Evolutionary conservation across 495 filamentous ascomycete species (phyloP).

Genomic region (Beverwykella pulmonaria): DNA sequence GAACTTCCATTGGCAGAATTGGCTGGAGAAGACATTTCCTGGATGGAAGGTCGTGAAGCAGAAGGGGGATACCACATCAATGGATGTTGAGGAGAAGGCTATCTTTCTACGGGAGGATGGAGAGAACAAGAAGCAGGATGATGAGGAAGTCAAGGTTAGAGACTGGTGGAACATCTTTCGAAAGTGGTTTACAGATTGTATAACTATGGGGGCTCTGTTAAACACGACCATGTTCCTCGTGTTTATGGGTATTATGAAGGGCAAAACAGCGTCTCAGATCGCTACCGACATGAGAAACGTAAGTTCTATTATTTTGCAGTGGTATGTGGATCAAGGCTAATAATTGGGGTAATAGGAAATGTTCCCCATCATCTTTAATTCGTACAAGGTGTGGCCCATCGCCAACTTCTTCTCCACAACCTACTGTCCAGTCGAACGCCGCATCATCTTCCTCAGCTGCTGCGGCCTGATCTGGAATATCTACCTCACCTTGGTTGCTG

Average conservation of each 20-base stretch:
- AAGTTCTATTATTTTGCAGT: background rate
- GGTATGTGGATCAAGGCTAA: background rate
- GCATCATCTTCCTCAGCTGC: conserved; percentile 32
- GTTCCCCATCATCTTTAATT: conserved; percentile 24
- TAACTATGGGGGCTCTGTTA: conserved; percentile 32
- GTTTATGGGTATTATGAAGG: conserved; percentile 30
- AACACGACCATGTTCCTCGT: conserved; percentile 33
- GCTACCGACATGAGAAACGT: conserved; percentile 18
- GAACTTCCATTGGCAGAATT: conserved; percentile 33
- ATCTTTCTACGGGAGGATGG: conserved; percentile 3
- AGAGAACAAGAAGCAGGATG: background rate
- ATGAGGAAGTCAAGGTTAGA: conserved; percentile 18
- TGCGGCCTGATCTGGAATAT: conserved; percentile 34
- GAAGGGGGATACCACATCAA: background rate
- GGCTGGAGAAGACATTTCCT: conserved; percentile 26
- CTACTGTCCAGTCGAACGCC: conserved; percentile 31
- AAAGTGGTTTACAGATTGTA: conserved; percentile 38
- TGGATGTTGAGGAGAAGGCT: conserved; percentile 24
- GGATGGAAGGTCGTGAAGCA: conserved; percentile 22
- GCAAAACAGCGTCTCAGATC: conserved; percentile 17
- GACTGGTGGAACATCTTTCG: conserved; percentile 32
- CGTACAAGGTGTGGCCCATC: conserved; percentile 37
- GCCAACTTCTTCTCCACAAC: conserved; percentile 34
- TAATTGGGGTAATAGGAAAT: conserved; percentile 10
- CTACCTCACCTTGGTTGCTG: conserved; percentile 32